phyloP scores from a whole-genome alignment of 352 stramenopile genomes.

The Aphanomyces euteiches region DNA sequence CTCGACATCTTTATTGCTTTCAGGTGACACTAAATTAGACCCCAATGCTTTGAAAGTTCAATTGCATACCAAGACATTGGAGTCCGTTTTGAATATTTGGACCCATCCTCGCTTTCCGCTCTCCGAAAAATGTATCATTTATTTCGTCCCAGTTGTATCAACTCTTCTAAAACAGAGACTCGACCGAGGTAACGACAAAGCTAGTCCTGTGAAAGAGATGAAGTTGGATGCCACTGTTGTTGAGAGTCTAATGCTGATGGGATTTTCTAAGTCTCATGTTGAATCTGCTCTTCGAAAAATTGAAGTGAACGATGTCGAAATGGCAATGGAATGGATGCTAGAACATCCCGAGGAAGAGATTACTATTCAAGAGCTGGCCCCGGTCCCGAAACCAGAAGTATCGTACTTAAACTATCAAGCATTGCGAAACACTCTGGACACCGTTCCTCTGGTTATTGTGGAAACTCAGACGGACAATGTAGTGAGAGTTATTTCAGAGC shows the following conservation, averaged over 20 bases:
- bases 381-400: not conserved
- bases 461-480: slow-evolving; percentile 51
- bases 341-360: slow-evolving; percentile 71
- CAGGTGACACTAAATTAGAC: slow-evolving; percentile 34
- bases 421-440: not conserved
- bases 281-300: slow-evolving; percentile 87
- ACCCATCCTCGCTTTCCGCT: slow-evolving; percentile 48
- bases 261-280: slow-evolving; percentile 88
- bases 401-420: not conserved
- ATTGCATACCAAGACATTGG: slow-evolving; percentile 57
- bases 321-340: slow-evolving; percentile 96
- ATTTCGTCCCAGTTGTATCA: slow-evolving; percentile 64
- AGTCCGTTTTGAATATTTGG: slow-evolving; percentile 59
- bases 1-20: slow-evolving; percentile 54
- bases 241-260: slow-evolving; percentile 93
- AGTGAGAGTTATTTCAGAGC: slow-evolving; percentile 59
- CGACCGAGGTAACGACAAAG: slow-evolving; percentile 22
- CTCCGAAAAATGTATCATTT: slow-evolving; percentile 50
- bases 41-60: slow-evolving; percentile 51
- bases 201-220: slow-evolving; percentile 55
- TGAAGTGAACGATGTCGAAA: slow-evolving; percentile 89
- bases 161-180: slow-evolving; percentile 71
- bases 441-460: slow-evolving; percentile 48
- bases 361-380: not conserved
- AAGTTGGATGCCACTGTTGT: slow-evolving; percentile 87